A percentile compares a stretch with the other conserved stretches of the same genome.
phyloP scores from a whole-genome alignment of 2,329 filamentous ascomycete genomes.

The Penicillium sp. region DNA sequence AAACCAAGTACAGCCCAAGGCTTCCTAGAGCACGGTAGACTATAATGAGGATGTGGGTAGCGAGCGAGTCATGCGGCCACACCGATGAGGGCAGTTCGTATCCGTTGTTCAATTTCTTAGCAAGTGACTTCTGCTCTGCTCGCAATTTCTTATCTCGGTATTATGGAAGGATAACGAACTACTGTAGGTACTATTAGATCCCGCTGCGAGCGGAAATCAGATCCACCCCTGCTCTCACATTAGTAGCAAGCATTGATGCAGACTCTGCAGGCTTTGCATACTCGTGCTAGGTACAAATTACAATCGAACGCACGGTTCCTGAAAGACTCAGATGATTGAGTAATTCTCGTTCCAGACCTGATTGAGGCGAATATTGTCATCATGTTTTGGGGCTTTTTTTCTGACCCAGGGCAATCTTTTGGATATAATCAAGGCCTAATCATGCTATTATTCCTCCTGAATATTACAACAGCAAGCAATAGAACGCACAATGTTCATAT shows the following conservation, averaged over 20 bases:
- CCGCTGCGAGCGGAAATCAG: not conserved
- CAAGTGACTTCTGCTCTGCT: not conserved
- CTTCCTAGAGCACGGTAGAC: conserved; percentile 4
- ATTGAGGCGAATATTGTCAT: not conserved
- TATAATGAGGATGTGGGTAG: conserved; percentile 2
- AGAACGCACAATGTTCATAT: conserved; percentile 20
- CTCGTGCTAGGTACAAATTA: conserved; percentile 21
- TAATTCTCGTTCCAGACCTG: not conserved
- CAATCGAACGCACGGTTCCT: conserved; percentile 7
- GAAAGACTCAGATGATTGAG: conserved; percentile 2
- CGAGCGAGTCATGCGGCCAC: conserved; percentile 20
- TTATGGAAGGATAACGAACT: conserved; percentile 6
- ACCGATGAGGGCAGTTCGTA: conserved; percentile 12
- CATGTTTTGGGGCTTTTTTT: not conserved
- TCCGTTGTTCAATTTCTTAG: not conserved
- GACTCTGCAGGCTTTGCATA: not conserved
- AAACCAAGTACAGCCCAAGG: not conserved
- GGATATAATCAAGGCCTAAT: not conserved
- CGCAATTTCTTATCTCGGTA: not conserved
- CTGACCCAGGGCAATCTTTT: not conserved
- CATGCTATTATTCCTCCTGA: not conserved
- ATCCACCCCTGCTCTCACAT: conserved; percentile 6
- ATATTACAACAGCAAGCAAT: not conserved
- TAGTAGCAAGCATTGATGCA: conserved; percentile 15
- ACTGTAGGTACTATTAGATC: conserved; percentile 12